These are phyloP conservation scores for Huntiella savannae DNA, from an alignment of 2,329 filamentous ascomycete species.

Conservation along the genomic window DNA sequence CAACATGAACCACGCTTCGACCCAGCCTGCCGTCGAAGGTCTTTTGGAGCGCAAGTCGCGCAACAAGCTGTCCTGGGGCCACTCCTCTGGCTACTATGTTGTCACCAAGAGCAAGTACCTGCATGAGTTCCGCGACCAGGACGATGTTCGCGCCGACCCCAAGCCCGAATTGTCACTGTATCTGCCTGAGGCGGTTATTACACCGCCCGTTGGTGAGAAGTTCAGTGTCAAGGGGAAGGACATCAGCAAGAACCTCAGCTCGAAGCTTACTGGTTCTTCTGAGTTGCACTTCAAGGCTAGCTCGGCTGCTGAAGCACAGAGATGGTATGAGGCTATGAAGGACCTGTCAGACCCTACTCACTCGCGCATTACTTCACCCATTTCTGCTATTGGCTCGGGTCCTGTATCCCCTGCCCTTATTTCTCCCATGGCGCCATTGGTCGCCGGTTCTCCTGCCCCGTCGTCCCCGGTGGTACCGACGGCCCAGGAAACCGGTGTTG, in stretches of 20 bases:
- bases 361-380: slow-evolving; percentile 13
- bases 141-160: slow-evolving; percentile 51
- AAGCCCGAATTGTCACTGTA: slow-evolving; percentile 77
- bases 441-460: slow-evolving; percentile 12
- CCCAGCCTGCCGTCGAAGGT: slow-evolving; percentile 70
- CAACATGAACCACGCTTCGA: slow-evolving; percentile 69
- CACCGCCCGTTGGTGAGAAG: slow-evolving; percentile 53
- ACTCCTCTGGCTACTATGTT: slow-evolving; percentile 71
- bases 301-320: slow-evolving; percentile 57
- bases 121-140: slow-evolving; percentile 91
- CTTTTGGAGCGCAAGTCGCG: slow-evolving; percentile 79
- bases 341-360: slow-evolving; percentile 35
- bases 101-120: slow-evolving; percentile 74
- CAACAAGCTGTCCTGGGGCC: slow-evolving; percentile 61
- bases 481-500: slow-evolving; percentile 12
- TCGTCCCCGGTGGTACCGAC: slow-evolving; percentile 12
- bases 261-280: slow-evolving; percentile 59
- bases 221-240: slow-evolving; percentile 96
- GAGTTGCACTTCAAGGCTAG: slow-evolving; percentile 81
- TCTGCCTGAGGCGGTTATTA: slow-evolving; percentile 73
- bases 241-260: slow-evolving; percentile 57
- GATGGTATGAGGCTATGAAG: slow-evolving; percentile 64
- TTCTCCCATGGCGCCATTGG: slow-evolving; percentile 13
- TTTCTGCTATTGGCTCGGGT: slow-evolving; percentile 16
- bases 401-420: slow-evolving; percentile 19